A percentile compares a stretch with the other conserved stretches of the same genome.
phyloP scores from a whole-genome alignment of 2,329 filamentous ascomycete genomes.

The Monilinia vaccinii-corymbosi region DNA sequence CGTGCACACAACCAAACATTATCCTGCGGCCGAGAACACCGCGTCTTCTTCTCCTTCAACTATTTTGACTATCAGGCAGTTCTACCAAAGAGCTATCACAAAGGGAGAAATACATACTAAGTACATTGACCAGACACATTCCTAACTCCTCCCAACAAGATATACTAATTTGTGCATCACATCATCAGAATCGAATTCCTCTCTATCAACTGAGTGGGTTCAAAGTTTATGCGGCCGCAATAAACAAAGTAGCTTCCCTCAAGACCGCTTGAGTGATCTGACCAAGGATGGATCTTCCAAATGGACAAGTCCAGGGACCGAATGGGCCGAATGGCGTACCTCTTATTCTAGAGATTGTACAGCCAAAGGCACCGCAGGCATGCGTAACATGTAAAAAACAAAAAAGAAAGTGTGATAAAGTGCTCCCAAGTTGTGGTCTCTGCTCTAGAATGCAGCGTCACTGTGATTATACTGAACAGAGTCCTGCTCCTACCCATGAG shows the following conservation, averaged over 20 bases:
- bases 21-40: conserved; percentile 6
- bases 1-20: not conserved
- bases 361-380: conserved; percentile 32
- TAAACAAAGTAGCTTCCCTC: not conserved
- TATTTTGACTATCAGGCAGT: not conserved
- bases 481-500: conserved; percentile 32
- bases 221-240: conserved; percentile 1
- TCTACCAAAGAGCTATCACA: not conserved
- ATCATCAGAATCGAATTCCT: not conserved
- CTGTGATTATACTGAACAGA: conserved; percentile 35
- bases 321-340: not conserved
- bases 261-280: not conserved
- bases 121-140: not conserved
- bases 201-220: not conserved
- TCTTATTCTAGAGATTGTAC: not conserved
- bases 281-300: conserved; percentile 3
- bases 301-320: not conserved
- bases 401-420: conserved; percentile 45
- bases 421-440: conserved; percentile 38
- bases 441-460: conserved; percentile 35
- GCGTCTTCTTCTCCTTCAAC: not conserved
- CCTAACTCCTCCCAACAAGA: not conserved
- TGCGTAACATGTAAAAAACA: conserved; percentile 38
- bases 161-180: not conserved
- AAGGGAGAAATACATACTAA: not conserved